Base-by-base conservation (phyloP, 2,329 filamentous ascomycete species). In the Hypoxylon sp. region DNA sequence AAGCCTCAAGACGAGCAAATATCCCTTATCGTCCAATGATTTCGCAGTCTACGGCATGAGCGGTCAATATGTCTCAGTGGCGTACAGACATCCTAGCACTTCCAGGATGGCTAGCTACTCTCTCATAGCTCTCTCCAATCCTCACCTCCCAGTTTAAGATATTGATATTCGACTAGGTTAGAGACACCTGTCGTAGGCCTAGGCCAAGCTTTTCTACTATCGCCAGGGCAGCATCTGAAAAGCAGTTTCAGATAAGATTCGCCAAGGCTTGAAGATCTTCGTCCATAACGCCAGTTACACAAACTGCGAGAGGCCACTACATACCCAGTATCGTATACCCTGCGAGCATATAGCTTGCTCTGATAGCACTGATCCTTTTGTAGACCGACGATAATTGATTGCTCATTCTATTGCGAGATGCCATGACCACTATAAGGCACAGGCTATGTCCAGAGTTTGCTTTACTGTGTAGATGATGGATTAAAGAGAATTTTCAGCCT, bases 11-110 rank as follows among this genome's bases (percentile, higher is more conserved):
- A 29, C 47, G 17, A 24, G 51, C n/a, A 33, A 39, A 47, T 52
- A 29, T 52, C 42, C 51, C 44, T 42, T 35, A 39, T 46, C 47
- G 33, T 22, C 56, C 51, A 61, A 55, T 62, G 26, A 56, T 17
- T 14, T 58, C 19, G 19, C 35, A 22, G n/a, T 39, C 6, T 35
- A 39, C 53, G n/a, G 33, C 46, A 37, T 48, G 61, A 66, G 52
- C 57, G 37, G 51, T 61, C 47, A 19, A 26, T 24, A 63, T 64
- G 58, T 66, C 63, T 66, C 52, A 54, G 31, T 48, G 17, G 46
- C 8, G 22, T 31, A 55, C n/a, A 57, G 19, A 57, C 22, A 62
- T 51, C 63, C 50, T 60, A 9, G n/a, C 8, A 46, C 17, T 57
- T 19, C 55, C n/a, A 61, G 59, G 59, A 50, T 62, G 17, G 24